These are phyloP conservation scores for Candida cerambycidarum DNA, from an alignment of 805 yeast species.

Conservation along the genomic window DNA sequence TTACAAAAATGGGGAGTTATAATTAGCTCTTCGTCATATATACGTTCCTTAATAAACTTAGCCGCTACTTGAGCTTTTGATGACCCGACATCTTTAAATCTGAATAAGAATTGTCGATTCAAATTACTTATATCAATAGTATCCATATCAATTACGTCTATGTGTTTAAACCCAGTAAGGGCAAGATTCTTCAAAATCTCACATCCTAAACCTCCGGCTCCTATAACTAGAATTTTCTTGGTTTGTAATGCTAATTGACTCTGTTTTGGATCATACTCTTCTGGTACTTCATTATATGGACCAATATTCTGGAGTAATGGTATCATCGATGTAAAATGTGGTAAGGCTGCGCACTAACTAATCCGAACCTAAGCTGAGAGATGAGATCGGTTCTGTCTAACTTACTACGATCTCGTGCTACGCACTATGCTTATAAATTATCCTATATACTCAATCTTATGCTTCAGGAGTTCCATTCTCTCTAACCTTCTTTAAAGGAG, in stretches of 20 bases:
- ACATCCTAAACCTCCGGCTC: slow-evolving; percentile 86
- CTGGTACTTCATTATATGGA: slow-evolving; percentile 41
- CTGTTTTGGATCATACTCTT: slow-evolving; percentile 26
- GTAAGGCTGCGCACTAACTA: too few relatives aligned
- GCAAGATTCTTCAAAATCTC: slow-evolving; percentile 74
- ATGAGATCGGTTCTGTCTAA: too few relatives aligned
- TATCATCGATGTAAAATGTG: slow-evolving; percentile 11
- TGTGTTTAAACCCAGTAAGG: slow-evolving; percentile 61
- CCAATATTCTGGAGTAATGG: slow-evolving; percentile 29
- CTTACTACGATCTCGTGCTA: too few relatives aligned
- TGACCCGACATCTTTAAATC: slow-evolving; percentile 59
- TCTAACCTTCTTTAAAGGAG: slow-evolving; percentile 21
- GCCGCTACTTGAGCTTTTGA: slow-evolving; percentile 71
- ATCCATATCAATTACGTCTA: slow-evolving; percentile 79
- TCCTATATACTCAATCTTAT: neutral
- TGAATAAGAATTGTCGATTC: slow-evolving; percentile 73
- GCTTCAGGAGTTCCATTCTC: slow-evolving; percentile 2
- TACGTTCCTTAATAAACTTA: slow-evolving; percentile 48
- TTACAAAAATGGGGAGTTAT: slow-evolving; percentile 63
- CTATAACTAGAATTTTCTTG: slow-evolving; percentile 48
- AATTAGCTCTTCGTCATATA: slow-evolving; percentile 30
- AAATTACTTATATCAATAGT: slow-evolving; percentile 75
- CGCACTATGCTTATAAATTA: too few relatives aligned
- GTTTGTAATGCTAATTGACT: slow-evolving; percentile 23
- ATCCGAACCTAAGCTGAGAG: too few relatives aligned